Base-by-base conservation (phyloP, 2,329 filamentous ascomycete species). In the Dothideomycetidae sp. region DNA sequence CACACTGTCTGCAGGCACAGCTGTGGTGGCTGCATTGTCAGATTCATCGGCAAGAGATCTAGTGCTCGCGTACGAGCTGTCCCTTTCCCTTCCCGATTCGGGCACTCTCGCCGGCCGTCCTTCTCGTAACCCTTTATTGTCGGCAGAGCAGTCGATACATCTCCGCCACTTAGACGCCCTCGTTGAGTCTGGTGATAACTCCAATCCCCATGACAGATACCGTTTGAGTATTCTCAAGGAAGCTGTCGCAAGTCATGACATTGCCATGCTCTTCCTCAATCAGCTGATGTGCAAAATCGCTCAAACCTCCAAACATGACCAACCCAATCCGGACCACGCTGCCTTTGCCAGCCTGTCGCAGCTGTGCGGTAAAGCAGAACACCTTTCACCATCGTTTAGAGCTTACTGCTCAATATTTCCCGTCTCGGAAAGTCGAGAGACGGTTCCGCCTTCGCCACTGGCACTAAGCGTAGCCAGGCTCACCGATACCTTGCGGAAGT, bases 141-240 rank as follows among this genome's bases (percentile, higher is more conserved):
- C 7, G 21, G 21, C 21, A 7, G 21, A 26, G n/a, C n/a, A 26
- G 7, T 7, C 7, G 7, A 7, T 26, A 7, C 21, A 26, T 26
- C 21, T 26, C n/a, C 21, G 21, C 21, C 21, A n/a, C 21, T n/a
- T 26, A 7, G 21, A 26, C 7, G n/a, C 7, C 7, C n/a, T 26
- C 7, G 21, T 26, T 26, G 7, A 7, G 7, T 7, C 7, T 7
- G 21, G 21, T 26, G 21, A 26, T n/a, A n/a, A 7, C 7, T n/a
- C 21, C n/a, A 26, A 26, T 26, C 21, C 7, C 21, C 7, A 26
- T 26, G 21, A 31, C n/a, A 18, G 28, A 13, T 29, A 38, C 14
- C 14, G 36, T n/a, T 16, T 38, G 7, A 13, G 5, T n/a, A 17
- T 38, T 7, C 29, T 38, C 18, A 14, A 18, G 19, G 36, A 38